Percentiles rank a stretch among this genome's conserved stretches.
These are phyloP conservation scores for Sporothrix luriei DNA, from an alignment of 2,329 filamentous ascomycete species.

Conservation along the genomic window DNA sequence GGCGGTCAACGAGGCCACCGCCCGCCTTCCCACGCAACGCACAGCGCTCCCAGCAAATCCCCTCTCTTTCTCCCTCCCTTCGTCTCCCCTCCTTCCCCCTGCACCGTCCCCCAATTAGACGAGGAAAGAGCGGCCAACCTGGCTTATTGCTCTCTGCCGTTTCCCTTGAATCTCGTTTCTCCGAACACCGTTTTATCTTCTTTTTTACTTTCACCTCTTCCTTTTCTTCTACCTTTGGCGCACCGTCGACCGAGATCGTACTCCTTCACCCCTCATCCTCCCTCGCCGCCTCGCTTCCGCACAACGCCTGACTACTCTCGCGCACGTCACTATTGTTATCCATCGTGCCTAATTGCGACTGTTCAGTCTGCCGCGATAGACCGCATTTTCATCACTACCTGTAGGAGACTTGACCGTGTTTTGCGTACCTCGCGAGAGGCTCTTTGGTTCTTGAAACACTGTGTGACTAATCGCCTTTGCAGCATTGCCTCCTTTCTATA, in stretches of 20 bases:
- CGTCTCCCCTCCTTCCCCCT: slow-evolving; percentile 9
- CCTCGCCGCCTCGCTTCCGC: slow-evolving; percentile 5
- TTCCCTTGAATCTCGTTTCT: slow-evolving; percentile 13
- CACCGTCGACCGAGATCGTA: not conserved
- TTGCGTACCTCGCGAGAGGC: no score
- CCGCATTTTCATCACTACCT: slow-evolving; percentile 23
- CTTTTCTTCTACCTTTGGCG: not conserved
- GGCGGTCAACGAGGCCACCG: slow-evolving; percentile 29
- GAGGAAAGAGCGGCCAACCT: slow-evolving; percentile 12
- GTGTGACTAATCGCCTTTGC: slow-evolving; percentile 21
- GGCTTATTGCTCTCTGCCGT: slow-evolving; percentile 21
- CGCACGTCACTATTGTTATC: not conserved
- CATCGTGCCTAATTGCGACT: not conserved
- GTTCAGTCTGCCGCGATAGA: slow-evolving; percentile 29
- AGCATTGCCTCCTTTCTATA: not conserved
- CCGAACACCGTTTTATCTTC: not conserved
- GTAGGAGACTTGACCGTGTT: not conserved
- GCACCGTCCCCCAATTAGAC: slow-evolving; percentile 19
- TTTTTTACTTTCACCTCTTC: not conserved
- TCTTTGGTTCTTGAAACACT: not conserved
- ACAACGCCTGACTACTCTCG: slow-evolving; percentile 17
- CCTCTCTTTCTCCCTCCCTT: slow-evolving; percentile 18
- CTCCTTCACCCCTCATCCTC: not conserved
- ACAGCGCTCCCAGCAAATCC: slow-evolving; percentile 19
- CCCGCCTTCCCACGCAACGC: slow-evolving; percentile 8